These are phyloP conservation scores for Acaromyces ingoldii DNA, from an alignment of 1,284 basidiomycete species.

Conservation along the genomic window DNA sequence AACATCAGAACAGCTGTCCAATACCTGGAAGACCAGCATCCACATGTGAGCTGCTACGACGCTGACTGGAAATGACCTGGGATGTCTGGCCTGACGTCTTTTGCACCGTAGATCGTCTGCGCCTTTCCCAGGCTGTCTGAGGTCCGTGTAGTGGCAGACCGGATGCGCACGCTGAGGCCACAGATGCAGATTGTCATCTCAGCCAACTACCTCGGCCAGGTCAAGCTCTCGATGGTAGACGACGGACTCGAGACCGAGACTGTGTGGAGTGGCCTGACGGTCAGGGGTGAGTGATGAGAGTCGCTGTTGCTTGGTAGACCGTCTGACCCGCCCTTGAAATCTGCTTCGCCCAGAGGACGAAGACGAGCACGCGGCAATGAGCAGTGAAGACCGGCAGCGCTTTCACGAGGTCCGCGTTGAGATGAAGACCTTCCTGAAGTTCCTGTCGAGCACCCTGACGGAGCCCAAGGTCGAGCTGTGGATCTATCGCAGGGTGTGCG, in stretches of 20 bases:
- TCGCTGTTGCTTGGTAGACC: too few species aligned
- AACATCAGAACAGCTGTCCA: neutral
- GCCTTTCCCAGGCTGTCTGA: neutral
- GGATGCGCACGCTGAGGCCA: neutral
- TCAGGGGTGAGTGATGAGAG: neutral
- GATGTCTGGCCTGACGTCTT: too few species aligned
- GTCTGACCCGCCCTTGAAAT: too few species aligned
- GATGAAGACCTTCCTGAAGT: conserved; percentile 19
- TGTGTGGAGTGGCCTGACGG: neutral
- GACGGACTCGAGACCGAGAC: neutral
- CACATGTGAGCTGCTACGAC: neutral
- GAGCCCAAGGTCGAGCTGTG: conserved; percentile 2
- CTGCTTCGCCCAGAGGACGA: too few species aligned
- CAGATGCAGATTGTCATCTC: neutral
- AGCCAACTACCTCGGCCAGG: neutral
- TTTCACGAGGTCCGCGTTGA: neutral
- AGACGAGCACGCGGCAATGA: neutral
- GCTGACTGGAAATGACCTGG: neutral
- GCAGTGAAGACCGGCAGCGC: neutral
- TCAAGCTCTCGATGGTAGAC: neutral
- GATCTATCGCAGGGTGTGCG: neutral
- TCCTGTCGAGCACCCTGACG: conserved; percentile 19
- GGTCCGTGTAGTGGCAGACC: conserved; percentile 1
- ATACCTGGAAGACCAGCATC: neutral
- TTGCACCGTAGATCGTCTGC: neutral